A percentile compares a stretch with the other conserved stretches of the same genome.
phyloP scores from a whole-genome alignment of 352 stramenopile genomes.

The Pythium apleroticum region DNA sequence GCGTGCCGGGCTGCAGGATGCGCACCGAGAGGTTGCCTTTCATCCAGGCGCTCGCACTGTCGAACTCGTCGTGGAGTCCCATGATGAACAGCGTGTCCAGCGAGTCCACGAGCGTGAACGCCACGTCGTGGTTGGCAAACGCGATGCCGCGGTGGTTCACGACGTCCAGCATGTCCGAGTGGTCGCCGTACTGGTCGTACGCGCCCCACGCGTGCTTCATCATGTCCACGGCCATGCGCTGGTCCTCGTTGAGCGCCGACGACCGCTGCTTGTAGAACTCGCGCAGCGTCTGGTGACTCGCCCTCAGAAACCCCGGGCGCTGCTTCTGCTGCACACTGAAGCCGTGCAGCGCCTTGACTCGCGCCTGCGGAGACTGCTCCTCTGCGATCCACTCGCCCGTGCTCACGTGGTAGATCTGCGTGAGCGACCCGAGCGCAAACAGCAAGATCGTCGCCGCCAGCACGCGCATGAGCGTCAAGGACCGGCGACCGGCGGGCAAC shows the following conservation, averaged over 20 bases:
- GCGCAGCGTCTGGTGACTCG: slow-evolving; percentile 3
- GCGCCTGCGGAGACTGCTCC: too few relatives aligned
- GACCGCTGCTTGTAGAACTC: slow-evolving; percentile 19
- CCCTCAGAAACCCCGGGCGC: too few relatives aligned
- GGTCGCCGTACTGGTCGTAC: slow-evolving; percentile 41
- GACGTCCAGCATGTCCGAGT: slow-evolving; percentile 44
- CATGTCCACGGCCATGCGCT: slow-evolving; percentile 48
- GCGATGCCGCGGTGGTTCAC: slow-evolving; percentile 20
- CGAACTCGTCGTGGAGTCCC: slow-evolving; percentile 60
- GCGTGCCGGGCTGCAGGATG: slow-evolving; percentile 34
- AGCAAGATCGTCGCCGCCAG: too few relatives aligned
- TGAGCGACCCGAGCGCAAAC: too few relatives aligned
- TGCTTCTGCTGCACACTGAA: too few relatives aligned
- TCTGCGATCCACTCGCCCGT: too few relatives aligned
- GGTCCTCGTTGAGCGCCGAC: slow-evolving; percentile 35
- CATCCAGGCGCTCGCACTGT: slow-evolving; percentile 53
- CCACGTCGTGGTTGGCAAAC: slow-evolving; percentile 57
- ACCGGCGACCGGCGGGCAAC: too few relatives aligned
- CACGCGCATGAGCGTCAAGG: too few relatives aligned
- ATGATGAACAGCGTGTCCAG: slow-evolving; percentile 72
- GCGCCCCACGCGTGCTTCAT: slow-evolving; percentile 51
- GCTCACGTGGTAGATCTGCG: too few relatives aligned
- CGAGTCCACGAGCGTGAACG: slow-evolving; percentile 57
- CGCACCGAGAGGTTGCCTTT: slow-evolving; percentile 37
- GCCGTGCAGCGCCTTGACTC: too few relatives aligned